Base-by-base conservation (phyloP, 2,329 filamentous ascomycete genomes). In the Scedosporium boydii region DNA sequence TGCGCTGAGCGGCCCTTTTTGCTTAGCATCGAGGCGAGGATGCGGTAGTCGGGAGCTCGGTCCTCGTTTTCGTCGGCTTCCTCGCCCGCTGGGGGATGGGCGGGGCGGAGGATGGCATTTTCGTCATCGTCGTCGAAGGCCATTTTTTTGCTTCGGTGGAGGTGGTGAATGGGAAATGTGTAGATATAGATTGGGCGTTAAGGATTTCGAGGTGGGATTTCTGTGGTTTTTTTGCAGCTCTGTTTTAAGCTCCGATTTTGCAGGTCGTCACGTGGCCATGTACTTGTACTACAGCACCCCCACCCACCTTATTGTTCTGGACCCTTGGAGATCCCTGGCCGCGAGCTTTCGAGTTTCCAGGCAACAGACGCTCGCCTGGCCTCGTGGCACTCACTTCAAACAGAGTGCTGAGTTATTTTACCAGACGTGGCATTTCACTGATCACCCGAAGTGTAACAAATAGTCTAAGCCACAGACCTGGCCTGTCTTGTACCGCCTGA, bases 31-130 rank as follows among this genome's bases (percentile, higher is more conserved):
- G 81, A 76, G 3, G 78, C 77, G 65, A 87, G 87, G 65, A 93
- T 87, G 66, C 90, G 87, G 74, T 93, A 97, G 76, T 98, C 93
- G 70, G 93, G 91, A 1, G 87, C 84, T 72, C 93, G 89, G 68
- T 96, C 93, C 48, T 88, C 88, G 58, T 85, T 80, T 63, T 89
- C 86, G 48, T 67, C 71, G 38, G 73, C 71, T 44, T 67, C 68
- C 60, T 65, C 67, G 7, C 63, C 65, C n/a, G 63, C 51, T 21
- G 67, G 65, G 4, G 61, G 65, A n/a, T 65, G 63, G 16, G 67
- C 61, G 46, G 65, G 60, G 61, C 60, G 48, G 41, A 59, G 44
- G 58, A 59, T 68, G 18, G 75, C 74, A 62, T 72, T 72, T 63
- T 79, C 77, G 65, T 79, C 77, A 64, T 80, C 77, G 65, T 80